phyloP scores from a whole-genome alignment of 148 eudicot species.

The Amaranthus hypochondriacus region DNA sequence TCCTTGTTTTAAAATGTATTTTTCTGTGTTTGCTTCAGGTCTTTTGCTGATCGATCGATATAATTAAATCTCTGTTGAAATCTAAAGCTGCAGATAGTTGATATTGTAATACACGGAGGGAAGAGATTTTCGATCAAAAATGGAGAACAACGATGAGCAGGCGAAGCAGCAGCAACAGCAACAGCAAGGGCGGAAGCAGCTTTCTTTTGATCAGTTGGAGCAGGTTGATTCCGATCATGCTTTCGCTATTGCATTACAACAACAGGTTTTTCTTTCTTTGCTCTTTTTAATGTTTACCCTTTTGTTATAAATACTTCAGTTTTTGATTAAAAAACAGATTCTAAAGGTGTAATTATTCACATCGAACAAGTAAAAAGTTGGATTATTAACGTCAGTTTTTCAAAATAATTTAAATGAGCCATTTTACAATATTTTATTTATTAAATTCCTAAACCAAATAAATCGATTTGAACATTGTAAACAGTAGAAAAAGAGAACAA shows the following conservation, averaged over 20 bases:
- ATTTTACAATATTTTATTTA: not conserved
- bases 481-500: too few relatives aligned
- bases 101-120: not conserved
- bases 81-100: conserved; percentile 9
- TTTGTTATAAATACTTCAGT: too few relatives aligned
- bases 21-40: not conserved
- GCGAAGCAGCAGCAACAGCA: conserved; percentile 15
- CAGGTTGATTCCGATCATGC: conserved; percentile 35
- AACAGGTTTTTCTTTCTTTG: conserved; percentile 21
- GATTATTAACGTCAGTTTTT: not conserved
- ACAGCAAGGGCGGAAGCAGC: conserved; percentile 17
- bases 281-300: not conserved
- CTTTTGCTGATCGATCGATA: conserved; percentile 6
- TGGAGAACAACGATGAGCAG: conserved; percentile 22
- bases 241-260: conserved; percentile 35
- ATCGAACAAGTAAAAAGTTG: too few relatives aligned
- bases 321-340: too few relatives aligned
- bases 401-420: not conserved
- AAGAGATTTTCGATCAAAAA: not conserved
- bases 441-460: too few relatives aligned
- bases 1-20: not conserved
- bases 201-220: conserved; percentile 22
- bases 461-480: too few relatives aligned
- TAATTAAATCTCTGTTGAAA: not conserved
- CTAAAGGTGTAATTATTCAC: too few relatives aligned